phyloP scores from a whole-genome alignment of 2,329 filamentous ascomycete species.

The Pseudocercospora crystallina region DNA sequence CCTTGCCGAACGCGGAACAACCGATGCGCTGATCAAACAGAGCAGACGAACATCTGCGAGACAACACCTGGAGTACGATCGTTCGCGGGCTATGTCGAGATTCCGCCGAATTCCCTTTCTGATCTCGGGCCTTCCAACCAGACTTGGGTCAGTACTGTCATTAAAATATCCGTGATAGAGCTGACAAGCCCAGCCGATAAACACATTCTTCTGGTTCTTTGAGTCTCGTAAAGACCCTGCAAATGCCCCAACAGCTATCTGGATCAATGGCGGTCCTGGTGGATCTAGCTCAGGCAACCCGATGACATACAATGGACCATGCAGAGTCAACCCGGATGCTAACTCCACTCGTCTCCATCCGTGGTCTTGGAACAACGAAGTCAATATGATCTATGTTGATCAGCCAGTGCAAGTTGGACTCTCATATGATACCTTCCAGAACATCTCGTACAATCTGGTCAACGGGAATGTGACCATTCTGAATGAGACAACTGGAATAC shows the following conservation, averaged over 20 bases:
- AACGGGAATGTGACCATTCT: conserved; percentile 17
- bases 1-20: too few relatives aligned
- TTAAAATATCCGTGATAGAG: conserved; percentile 28
- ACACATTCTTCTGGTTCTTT: conserved; percentile 62
- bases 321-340: conserved; percentile 53
- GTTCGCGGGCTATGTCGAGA: conserved; percentile 38
- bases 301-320: conserved; percentile 44
- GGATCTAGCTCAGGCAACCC: neutral
- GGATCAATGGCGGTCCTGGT: conserved; percentile 59
- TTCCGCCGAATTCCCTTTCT: conserved; percentile 24
- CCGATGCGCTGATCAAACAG: neutral
- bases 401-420: conserved; percentile 61
- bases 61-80: conserved; percentile 51
- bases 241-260: conserved; percentile 57
- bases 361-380: conserved; percentile 62
- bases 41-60: conserved; percentile 42
- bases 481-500: conserved; percentile 26
- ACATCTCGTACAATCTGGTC: conserved; percentile 37
- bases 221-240: conserved; percentile 55
- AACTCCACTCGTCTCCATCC: conserved; percentile 54
- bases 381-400: conserved; percentile 61
- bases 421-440: conserved; percentile 46
- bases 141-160: neutral
- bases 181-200: conserved; percentile 26
- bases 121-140: conserved; percentile 10